phyloP scores from a whole-genome alignment of 345 rosid species.

The Pelargonium nanum region DNA sequence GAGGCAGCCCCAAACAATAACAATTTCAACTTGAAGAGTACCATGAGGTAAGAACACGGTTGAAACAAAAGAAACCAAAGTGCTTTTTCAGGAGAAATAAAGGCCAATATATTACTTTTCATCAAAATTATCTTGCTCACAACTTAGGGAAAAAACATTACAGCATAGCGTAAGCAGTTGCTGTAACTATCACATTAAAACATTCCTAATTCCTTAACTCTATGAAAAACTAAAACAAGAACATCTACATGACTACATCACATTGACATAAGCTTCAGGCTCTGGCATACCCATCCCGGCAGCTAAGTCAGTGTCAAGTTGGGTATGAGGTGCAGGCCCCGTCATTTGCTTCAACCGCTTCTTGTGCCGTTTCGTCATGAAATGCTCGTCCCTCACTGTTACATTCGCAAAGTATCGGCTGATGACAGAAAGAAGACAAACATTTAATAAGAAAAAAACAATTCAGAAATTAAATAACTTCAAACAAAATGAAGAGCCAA shows the following conservation, averaged over 20 bases:
- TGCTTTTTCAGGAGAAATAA: no score
- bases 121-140: no score
- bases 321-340: conserved; percentile 82
- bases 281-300: conserved; percentile 97
- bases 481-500: neutral
- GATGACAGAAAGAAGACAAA: conserved; percentile 14
- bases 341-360: conserved; percentile 78
- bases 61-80: no score
- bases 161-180: neutral
- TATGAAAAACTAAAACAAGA: neutral
- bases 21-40: no score
- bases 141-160: no score
- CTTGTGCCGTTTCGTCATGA: conserved; percentile 82
- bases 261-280: conserved; percentile 56
- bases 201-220: neutral
- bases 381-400: conserved; percentile 70
- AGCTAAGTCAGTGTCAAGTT: conserved; percentile 88
- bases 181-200: neutral
- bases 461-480: no score
- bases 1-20: no score
- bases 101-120: no score
- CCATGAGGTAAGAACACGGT: no score
- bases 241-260: conserved; percentile 25
- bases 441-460: no score
- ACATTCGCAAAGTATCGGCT: conserved; percentile 75